phyloP scores from a whole-genome alignment of 495 filamentous ascomycete genomes.

The Clohesyomyces aquaticus region DNA sequence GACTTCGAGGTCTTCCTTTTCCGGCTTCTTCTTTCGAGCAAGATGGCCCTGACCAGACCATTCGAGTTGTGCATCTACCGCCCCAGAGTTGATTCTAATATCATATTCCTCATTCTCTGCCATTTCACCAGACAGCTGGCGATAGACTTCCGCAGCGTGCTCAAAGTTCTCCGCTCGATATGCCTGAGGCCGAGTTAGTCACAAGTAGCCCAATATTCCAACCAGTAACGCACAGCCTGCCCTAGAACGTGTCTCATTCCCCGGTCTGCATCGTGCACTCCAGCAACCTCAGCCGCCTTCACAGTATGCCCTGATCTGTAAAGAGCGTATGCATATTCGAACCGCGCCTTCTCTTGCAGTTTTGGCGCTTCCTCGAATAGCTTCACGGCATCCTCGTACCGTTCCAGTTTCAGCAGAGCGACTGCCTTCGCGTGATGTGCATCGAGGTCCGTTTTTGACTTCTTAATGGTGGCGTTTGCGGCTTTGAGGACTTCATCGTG shows the following conservation, averaged over 20 bases:
- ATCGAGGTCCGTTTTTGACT: conserved; percentile 63
- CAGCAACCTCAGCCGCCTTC: conserved; percentile 66
- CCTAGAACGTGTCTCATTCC: conserved; percentile 82
- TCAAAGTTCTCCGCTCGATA: conserved; percentile 86
- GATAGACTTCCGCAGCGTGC: conserved; percentile 70
- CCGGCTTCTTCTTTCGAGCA: conserved; percentile 59
- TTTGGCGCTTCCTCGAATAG: conserved; percentile 70
- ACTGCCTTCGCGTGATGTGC: conserved; percentile 80
- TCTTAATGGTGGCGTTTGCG: conserved; percentile 68
- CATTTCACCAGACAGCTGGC: conserved; percentile 57
- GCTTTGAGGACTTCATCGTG: conserved; percentile 73
- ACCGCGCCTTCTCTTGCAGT: conserved; percentile 65
- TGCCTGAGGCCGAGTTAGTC: conserved; percentile 52
- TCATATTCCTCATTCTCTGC: conserved; percentile 77
- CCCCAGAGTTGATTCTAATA: conserved; percentile 79
- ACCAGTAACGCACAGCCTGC: conserved; percentile 66
- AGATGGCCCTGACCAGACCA: conserved; percentile 69
- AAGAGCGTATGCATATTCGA: conserved; percentile 89
- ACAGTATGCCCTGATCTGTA: conserved; percentile 82
- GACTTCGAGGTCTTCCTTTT: conserved; percentile 77
- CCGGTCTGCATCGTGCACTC: conserved; percentile 53
- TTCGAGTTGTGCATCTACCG: conserved; percentile 81
- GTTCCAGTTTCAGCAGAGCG: conserved; percentile 89
- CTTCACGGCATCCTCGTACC: conserved; percentile 84
- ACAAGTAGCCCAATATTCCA: not conserved